Evolutionary conservation across 768 basidiomycete species (phyloP).

Genomic region (Xerocomus spinulosus): DNA sequence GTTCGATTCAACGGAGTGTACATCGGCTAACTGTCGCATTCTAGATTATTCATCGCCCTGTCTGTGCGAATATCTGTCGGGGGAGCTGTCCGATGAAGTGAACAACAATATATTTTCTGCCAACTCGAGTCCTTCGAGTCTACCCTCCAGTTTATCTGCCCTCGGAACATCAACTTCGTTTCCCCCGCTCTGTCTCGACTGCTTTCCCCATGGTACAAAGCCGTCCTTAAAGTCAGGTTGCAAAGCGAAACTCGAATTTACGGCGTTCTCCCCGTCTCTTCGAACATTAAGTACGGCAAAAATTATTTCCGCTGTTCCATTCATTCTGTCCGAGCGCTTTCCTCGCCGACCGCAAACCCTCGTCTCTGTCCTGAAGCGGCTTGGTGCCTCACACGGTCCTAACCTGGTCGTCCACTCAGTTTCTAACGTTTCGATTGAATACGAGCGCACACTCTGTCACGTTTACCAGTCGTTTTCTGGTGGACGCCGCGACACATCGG

Average conservation of each 20-base stretch:
- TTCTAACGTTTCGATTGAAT: constrained; percentile 38
- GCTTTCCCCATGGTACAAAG: constrained; percentile 8
- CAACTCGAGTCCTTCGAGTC: constrained; percentile 8
- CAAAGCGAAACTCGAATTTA: constrained; percentile 32
- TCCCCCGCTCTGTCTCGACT: constrained; percentile 23
- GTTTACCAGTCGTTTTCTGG: constrained; percentile 5
- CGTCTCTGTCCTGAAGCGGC: constrained; percentile 34
- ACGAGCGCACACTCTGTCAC: constrained; percentile 15
- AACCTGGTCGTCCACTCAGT: constrained; percentile 32
- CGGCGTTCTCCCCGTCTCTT: constrained; percentile 36
- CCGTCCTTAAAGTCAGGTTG: constrained; percentile 15
- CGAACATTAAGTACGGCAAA: constrained; percentile 34
- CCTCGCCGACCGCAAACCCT: constrained; percentile 37
- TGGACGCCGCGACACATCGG: constrained; percentile 12
- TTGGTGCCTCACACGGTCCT: constrained; percentile 25
- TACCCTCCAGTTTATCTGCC: constrained; percentile 7
- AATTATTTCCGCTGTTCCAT: constrained; percentile 42
- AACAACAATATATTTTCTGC: neutral
- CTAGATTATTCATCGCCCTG: neutral
- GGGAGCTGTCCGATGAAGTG: neutral
- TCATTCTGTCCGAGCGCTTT: constrained; percentile 31
- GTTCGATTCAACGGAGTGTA: neutral
- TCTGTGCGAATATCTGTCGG: neutral
- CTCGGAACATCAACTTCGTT: constrained; percentile 2
- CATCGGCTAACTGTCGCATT: neutral